Base-by-base conservation (phyloP, 495 filamentous ascomycete species). In the Hyaloscypha bicolor region DNA sequence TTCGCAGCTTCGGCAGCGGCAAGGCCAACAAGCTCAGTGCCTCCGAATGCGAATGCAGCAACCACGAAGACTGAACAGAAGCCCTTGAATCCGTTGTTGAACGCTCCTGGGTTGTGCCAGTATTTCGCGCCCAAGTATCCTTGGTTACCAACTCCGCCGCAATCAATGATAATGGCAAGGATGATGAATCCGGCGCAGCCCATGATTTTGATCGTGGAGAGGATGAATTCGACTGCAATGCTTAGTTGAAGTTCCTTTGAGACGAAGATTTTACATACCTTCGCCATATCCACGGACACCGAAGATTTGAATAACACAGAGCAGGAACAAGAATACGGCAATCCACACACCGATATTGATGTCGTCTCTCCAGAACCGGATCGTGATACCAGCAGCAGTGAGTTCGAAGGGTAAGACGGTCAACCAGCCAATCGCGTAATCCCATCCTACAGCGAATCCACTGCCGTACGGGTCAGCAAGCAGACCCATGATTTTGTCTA, bases 361-460 rank as follows among this genome's bases (percentile, higher is more conserved):
- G 9, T 78, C 64, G 14, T 80, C 77, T 60, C 81, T 75, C 76
- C 90, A 90, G 69, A 87, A 91, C 0, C 74, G 59, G 22, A 90
- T 81, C 32, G 87, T 84, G 21, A 87, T 78, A 59, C 79, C 71
- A 35, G 82, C 84, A 6, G 85, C 85, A 0, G 79, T 82, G 6
- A 85, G 71, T 68, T 87, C 85, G 29, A 86, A 77, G 25, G 83
- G 82, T 48, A 87, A 75, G 45, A 85, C 81, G 45, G 83, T 76
- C 39, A 79, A 73, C 89, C 90, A 92, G 72, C 82, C 80, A 55
- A 90, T 78, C 63, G 87, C 86, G 72, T 92, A 93, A 72, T 91
- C 86, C 88, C 88, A 92, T 58, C 93, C 93, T 81, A 96, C 93
- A 68, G 93, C 90, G 75, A 96, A 95, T 58, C 93, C 93, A 82